A percentile compares a stretch with the other conserved stretches of the same genome.
These are phyloP conservation scores for Colletotrichum chrysophilum DNA, from an alignment of 2,329 filamentous ascomycete genomes.

Conservation along the genomic window DNA sequence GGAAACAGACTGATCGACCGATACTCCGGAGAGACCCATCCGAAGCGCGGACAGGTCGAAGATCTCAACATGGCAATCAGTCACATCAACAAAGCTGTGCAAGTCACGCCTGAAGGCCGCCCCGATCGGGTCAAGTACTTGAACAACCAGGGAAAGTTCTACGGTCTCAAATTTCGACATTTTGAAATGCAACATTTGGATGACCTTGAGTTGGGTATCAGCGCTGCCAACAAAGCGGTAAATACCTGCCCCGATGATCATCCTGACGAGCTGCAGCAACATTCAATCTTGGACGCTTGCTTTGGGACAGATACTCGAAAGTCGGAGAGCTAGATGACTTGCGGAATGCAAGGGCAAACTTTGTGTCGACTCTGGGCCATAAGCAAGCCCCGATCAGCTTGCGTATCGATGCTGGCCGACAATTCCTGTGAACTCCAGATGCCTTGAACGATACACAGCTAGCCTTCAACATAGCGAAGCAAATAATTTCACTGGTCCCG, in stretches of 20 bases:
- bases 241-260: accelerated
- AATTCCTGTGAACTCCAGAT: background rate
- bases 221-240: background rate
- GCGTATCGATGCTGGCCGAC: background rate
- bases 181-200: accelerated
- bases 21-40: accelerated
- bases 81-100: background rate
- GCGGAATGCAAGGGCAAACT: background rate
- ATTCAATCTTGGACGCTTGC: background rate
- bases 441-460: background rate
- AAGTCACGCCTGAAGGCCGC: accelerated
- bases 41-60: accelerated
- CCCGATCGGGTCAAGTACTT: background rate
- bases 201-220: background rate
- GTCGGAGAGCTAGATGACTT: background rate
- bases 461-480: background rate
- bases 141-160: background rate
- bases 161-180: background rate
- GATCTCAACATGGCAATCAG: background rate
- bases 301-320: background rate
- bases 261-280: background rate
- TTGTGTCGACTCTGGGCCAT: accelerated
- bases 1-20: background rate
- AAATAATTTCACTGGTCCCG: background rate
- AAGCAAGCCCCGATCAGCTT: background rate